These are phyloP conservation scores for Cercospora berteroae DNA, from an alignment of 2,329 filamentous ascomycete genomes.

Conservation along the genomic window DNA sequence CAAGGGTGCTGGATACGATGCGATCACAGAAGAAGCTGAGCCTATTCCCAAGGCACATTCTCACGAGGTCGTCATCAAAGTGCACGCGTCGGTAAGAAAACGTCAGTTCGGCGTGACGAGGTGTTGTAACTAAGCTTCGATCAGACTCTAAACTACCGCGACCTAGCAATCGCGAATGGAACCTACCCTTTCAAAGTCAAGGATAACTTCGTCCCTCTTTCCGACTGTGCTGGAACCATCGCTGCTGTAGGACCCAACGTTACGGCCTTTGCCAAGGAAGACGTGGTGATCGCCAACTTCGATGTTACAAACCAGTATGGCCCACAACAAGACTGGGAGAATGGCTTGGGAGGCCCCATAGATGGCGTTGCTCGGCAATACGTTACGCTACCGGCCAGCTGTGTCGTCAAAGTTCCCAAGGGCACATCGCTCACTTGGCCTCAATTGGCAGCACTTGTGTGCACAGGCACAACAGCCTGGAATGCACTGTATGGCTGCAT, in stretches of 20 bases:
- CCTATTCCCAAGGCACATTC: slow-evolving; percentile 34
- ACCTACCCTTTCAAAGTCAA: slow-evolving; percentile 24
- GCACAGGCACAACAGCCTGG: slow-evolving; percentile 28
- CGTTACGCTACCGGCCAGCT: slow-evolving; percentile 55
- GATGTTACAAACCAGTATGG: slow-evolving; percentile 45
- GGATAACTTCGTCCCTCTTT: slow-evolving; percentile 57
- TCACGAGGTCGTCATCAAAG: slow-evolving; percentile 50
- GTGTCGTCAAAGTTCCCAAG: slow-evolving; percentile 54
- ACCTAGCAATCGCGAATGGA: slow-evolving; percentile 35
- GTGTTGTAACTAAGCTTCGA: background rate
- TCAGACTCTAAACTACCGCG: slow-evolving; percentile 51
- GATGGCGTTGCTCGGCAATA: slow-evolving; percentile 58
- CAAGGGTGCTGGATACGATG: slow-evolving; percentile 22
- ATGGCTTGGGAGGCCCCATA: slow-evolving; percentile 58
- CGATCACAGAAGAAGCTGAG: slow-evolving; percentile 14
- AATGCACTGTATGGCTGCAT: slow-evolving; percentile 29
- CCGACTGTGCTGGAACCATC: slow-evolving; percentile 66
- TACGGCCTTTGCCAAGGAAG: slow-evolving; percentile 45
- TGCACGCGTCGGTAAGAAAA: slow-evolving; percentile 42
- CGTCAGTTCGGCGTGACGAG: background rate
- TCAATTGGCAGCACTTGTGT: slow-evolving; percentile 26
- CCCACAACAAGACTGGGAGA: slow-evolving; percentile 42
- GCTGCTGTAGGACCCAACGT: slow-evolving; percentile 46
- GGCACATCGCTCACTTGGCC: slow-evolving; percentile 19
- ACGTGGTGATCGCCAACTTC: slow-evolving; percentile 57